Evolutionary conservation across 2,329 filamentous ascomycete genomes (phyloP).

Genomic region (Monosporascus sp.): DNA sequence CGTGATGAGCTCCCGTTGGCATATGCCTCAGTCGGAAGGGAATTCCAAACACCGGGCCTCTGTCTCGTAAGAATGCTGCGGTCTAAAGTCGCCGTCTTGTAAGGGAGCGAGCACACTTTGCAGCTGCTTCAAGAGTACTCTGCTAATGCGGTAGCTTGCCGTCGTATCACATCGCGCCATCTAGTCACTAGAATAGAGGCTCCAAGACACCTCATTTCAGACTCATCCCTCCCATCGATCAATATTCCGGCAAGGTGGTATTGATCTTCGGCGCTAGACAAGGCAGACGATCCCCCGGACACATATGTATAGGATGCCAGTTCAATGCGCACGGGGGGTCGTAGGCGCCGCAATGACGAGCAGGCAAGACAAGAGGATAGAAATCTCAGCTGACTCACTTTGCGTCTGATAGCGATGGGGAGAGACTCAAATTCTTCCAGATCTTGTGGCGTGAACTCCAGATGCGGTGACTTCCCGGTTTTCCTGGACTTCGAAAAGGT

Average conservation of each 20-base stretch:
- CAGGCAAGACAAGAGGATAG: background rate
- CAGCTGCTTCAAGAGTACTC: no score
- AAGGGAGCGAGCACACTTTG: no score
- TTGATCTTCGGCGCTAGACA: background rate
- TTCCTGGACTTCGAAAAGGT: constrained; percentile 1
- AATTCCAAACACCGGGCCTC: no score
- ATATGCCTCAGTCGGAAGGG: no score
- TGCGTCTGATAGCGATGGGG: constrained; percentile 44
- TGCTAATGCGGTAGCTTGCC: no score
- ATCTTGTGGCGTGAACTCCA: constrained; percentile 31
- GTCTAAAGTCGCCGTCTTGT: no score
- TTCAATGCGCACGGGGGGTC: no score
- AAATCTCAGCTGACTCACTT: constrained; percentile 34
- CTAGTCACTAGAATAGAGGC: background rate
- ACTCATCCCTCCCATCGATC: background rate
- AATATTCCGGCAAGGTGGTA: background rate
- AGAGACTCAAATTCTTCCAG: constrained; percentile 45
- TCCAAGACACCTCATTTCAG: background rate
- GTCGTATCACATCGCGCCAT: background rate
- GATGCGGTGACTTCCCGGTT: constrained; percentile 10
- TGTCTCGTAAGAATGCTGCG: no score
- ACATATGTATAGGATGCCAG: background rate
- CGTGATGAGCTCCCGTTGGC: no score
- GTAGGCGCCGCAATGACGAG: no score
- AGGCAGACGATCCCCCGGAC: background rate